phyloP scores from a whole-genome alignment of 2,329 filamentous ascomycete genomes.

The Alternaria metachromatica region DNA sequence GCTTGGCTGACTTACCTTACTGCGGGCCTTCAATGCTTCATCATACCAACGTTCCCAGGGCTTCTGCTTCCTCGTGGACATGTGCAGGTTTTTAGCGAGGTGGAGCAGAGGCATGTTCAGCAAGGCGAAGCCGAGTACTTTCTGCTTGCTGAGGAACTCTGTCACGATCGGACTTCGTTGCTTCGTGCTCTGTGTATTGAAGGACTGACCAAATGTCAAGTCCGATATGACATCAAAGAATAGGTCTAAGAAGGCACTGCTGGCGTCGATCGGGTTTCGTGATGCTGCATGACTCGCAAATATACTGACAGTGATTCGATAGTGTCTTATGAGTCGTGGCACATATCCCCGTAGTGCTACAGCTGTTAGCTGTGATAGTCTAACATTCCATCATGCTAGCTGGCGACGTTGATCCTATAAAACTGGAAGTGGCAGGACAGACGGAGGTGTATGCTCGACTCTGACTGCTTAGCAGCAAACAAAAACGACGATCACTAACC shows the following conservation, averaged over 20 bases:
- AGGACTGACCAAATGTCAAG: background rate
- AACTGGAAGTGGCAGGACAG: background rate
- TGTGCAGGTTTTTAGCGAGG: background rate
- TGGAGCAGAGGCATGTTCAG: background rate
- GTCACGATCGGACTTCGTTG: background rate
- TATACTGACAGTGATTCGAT: background rate
- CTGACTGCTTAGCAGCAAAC: background rate
- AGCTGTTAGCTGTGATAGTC: background rate
- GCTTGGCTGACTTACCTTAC: constrained; percentile 2
- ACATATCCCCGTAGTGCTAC: background rate
- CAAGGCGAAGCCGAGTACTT: background rate
- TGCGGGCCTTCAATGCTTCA: constrained; percentile 11
- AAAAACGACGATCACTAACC: constrained; percentile 8
- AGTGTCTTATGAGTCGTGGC: background rate
- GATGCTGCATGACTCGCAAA: background rate
- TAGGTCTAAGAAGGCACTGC: background rate
- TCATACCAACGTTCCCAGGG: constrained; percentile 16
- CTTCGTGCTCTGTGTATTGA: background rate
- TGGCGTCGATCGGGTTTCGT: background rate
- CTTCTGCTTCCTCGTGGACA: background rate
- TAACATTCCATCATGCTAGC: constrained; percentile 26
- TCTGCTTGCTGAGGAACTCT: background rate
- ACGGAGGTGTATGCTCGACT: background rate
- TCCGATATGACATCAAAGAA: background rate
- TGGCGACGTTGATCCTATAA: background rate